Conservation (phyloP, 179 eudicot species). For the Patellifolia procumbens region DNA sequence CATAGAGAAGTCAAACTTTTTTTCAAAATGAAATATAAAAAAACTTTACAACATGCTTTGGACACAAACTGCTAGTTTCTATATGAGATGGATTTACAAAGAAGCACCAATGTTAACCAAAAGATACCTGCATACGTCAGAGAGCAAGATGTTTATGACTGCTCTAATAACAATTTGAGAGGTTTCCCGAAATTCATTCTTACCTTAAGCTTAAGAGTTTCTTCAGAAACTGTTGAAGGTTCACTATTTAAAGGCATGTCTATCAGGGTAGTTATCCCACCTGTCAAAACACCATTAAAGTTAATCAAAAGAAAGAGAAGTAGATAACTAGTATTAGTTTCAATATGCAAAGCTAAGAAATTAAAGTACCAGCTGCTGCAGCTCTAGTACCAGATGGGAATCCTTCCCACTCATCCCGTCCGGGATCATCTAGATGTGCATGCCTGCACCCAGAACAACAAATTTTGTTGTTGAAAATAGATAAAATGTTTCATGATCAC, state of each 20-base stretch:
- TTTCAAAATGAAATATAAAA: neutral
- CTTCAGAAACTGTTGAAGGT: constrained; percentile 85
- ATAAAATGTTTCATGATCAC: neutral
- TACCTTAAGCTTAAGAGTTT: constrained; percentile 90
- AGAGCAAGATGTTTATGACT: neutral
- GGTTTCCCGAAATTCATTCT: neutral
- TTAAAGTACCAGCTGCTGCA: constrained; percentile 85
- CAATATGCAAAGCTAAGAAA: neutral
- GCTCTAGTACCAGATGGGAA: constrained; percentile 97
- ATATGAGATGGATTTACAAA: neutral
- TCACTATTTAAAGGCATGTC: constrained; percentile 95
- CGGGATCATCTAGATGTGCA: constrained; percentile 94
- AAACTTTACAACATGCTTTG: neutral
- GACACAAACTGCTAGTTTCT: neutral
- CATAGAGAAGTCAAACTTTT: neutral
- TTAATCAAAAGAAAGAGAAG: neutral
- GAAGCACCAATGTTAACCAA: too few species aligned
- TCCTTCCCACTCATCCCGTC: constrained; percentile 96
- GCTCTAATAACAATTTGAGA: neutral
- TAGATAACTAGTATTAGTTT: neutral
- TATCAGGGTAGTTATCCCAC: constrained; percentile 89
- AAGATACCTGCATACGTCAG: too few species aligned
- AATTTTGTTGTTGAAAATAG: neutral
- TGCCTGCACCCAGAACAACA: constrained; percentile 49
- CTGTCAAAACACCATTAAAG: constrained; percentile 35